These are phyloP conservation scores for Coniosporium apollinis DNA, from an alignment of 495 filamentous ascomycete genomes.

Conservation along the genomic window DNA sequence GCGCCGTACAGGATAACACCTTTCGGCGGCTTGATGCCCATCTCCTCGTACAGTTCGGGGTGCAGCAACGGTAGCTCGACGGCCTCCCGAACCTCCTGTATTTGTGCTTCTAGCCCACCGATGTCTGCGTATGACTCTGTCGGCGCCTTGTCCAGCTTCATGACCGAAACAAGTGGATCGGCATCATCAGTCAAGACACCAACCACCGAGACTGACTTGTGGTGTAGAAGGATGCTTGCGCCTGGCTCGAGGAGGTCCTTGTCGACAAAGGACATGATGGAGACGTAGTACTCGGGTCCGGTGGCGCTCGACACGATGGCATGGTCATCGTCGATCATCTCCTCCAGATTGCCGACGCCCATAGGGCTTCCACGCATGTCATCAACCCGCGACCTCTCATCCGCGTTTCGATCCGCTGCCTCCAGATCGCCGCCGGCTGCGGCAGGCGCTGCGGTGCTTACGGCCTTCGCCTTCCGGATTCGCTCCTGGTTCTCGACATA, in stretches of 20 bases:
- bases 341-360: slow-evolving; percentile 94
- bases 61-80: slow-evolving; percentile 93
- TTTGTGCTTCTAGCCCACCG: slow-evolving; percentile 85
- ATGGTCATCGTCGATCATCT: slow-evolving; percentile 99
- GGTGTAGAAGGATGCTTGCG: slow-evolving; percentile 86
- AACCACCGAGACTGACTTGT: slow-evolving; percentile 96
- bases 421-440: slow-evolving; percentile 40
- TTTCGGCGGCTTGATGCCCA: slow-evolving; percentile 99
- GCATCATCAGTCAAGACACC: slow-evolving; percentile 94
- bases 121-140: slow-evolving; percentile 99
- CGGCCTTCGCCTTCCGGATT: slow-evolving; percentile 74
- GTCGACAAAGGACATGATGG: slow-evolving; percentile 99
- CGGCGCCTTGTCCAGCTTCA: slow-evolving; percentile 98
- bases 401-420: slow-evolving; percentile 66
- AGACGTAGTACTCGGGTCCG: slow-evolving; percentile 97
- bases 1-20: slow-evolving; percentile 98
- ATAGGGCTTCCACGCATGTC: slow-evolving; percentile 98
- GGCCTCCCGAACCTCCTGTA: slow-evolving; percentile 94
- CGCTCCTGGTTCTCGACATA: slow-evolving; percentile 98
- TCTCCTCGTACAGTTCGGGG: slow-evolving; percentile 97
- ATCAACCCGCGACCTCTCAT: slow-evolving; percentile 90
- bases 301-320: slow-evolving; percentile 96
- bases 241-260: slow-evolving; percentile 96
- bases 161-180: slow-evolving; percentile 90
- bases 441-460: slow-evolving; percentile 42